These are phyloP conservation scores for Porcisia hertigi DNA, from an alignment of 208 protist species.

Conservation along the genomic window DNA sequence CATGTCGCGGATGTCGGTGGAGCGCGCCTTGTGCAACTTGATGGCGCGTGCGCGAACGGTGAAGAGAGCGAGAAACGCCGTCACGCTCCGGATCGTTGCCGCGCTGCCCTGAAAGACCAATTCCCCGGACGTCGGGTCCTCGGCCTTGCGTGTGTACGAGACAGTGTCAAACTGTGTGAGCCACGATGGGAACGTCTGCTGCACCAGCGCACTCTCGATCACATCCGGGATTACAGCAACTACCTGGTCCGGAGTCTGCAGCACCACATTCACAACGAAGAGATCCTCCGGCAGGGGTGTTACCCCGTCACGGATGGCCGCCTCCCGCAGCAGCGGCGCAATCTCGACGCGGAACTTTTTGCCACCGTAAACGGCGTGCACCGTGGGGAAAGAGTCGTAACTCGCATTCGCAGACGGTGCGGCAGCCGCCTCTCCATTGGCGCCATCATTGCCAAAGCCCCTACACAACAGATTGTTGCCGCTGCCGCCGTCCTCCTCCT, in stretches of 20 bases:
- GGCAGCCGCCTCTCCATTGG: not conserved
- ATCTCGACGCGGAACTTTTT: constrained; percentile 58
- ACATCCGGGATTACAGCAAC: constrained; percentile 85
- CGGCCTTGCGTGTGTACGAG: constrained; percentile 72
- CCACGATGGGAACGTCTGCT: constrained; percentile 71
- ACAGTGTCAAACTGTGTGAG: constrained; percentile 82
- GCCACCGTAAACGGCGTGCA: constrained; percentile 41
- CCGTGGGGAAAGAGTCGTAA: constrained; percentile 62
- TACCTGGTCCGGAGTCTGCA: constrained; percentile 50
- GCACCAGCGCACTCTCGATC: constrained; percentile 56
- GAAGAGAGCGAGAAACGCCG: constrained; percentile 79
- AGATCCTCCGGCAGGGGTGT: constrained; percentile 48
- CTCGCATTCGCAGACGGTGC: not conserved
- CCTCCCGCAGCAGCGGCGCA: constrained; percentile 43
- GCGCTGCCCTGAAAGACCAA: constrained; percentile 83
- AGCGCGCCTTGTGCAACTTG: constrained; percentile 63
- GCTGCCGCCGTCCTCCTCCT: constrained; percentile 28
- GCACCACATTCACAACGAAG: constrained; percentile 72
- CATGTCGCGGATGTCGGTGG: constrained; percentile 91
- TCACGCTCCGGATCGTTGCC: constrained; percentile 72
- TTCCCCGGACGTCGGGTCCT: constrained; percentile 73
- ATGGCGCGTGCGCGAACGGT: constrained; percentile 65
- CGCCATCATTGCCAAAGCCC: not conserved
- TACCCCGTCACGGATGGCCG: constrained; percentile 44
- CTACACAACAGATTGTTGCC: not conserved